Percentiles rank a stretch among this genome's conserved stretches.
Conservation (phyloP, 2,329 filamentous ascomycete species). For the Scytalidium sp. region DNA sequence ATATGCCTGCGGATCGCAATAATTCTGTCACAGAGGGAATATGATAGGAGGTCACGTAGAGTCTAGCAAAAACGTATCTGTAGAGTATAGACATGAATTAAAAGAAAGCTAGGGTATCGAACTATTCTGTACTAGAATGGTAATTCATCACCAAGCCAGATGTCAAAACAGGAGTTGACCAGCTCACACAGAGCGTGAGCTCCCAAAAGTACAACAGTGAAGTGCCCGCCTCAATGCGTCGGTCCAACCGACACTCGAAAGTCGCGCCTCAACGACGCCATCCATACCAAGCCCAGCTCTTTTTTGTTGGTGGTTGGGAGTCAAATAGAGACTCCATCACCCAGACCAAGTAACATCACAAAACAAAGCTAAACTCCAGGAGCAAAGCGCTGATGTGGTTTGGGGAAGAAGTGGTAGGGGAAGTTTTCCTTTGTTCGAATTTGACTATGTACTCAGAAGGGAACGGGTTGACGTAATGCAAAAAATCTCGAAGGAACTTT, state of each 20-base stretch:
- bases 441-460: not conserved
- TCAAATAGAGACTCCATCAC: no score
- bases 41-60: no score
- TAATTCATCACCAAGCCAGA: not conserved
- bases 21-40: no score
- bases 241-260: not conserved
- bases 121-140: not conserved
- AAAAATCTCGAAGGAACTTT: not conserved
- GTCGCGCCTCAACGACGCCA: not conserved
- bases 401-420: not conserved
- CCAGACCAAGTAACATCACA: not conserved
- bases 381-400: not conserved
- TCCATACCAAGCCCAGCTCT: not conserved
- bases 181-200: not conserved
- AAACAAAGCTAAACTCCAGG: not conserved
- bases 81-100: not conserved
- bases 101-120: not conserved
- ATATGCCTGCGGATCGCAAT: no score
- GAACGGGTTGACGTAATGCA: not conserved
- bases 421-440: not conserved
- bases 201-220: not conserved
- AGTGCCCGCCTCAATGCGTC: not conserved
- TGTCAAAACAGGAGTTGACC: not conserved
- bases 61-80: not conserved
- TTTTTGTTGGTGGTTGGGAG: no score